Base-by-base conservation (phyloP, 371 early-diverging fungal genomes). In the Rhizopus microsporus region DNA sequence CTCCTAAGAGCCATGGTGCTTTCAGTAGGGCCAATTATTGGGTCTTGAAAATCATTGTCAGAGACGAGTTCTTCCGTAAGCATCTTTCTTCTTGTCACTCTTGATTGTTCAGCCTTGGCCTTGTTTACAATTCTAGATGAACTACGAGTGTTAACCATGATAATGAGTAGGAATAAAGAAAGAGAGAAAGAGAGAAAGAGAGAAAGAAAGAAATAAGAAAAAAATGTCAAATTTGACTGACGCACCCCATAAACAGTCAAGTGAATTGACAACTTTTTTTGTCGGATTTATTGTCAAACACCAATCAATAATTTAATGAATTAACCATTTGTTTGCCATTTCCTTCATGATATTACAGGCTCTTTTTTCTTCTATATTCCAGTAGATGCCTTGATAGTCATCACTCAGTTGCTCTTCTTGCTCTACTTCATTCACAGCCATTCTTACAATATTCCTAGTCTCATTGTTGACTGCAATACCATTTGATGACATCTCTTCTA, bases 401-500 rank as follows among this genome's bases (percentile, higher is more conserved):
- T 52, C 50, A 0, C 42, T 53, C 43, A 51, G 10, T 10, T 23
- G 39, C 1, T 51, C 45, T 34, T 78, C 69, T 10, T 57, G 40
- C 30, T 68, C 71, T 6, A 77, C 57, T 34, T 73, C 69, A 5
- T 33, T 38, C 0, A 63, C 47, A 2, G 56, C 70, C 7, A 59
- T 44, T 38, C 62, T 62, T 2, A 77, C 57, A 4, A 73, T 65
- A 10, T 54, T 42, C 31, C 68, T 42, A 3, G 80, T 71, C 5
- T 60, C 58, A 15, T 62, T 57, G 50, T 77, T 58, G 37, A 51
- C 66, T 8, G 47, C 62, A 0, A 76, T 69, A 31, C 75, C 77
- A 54, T 74, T 73, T 0, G 67, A 16, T 12, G 65, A 60, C 81
- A 78, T 76, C 59, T 76, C 78, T 51, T 74, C 71, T 3, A 73